Percentiles rank a stretch among this genome's conserved stretches.
These are phyloP conservation scores for Ustilago tritici DNA, from an alignment of 1,284 basidiomycete species.

Conservation along the genomic window DNA sequence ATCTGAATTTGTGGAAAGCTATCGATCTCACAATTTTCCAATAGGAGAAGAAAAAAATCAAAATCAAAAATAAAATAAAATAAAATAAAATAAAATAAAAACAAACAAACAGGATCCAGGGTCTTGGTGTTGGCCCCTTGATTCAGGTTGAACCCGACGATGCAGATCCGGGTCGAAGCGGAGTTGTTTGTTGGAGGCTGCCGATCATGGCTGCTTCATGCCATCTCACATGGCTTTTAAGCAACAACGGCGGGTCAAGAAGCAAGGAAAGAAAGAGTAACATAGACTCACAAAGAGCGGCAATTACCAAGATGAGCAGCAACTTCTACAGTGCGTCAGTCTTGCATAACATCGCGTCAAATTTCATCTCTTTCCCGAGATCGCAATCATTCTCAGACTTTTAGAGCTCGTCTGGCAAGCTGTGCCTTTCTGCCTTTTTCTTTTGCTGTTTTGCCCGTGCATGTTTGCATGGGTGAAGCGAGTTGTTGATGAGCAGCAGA, in stretches of 20 bases:
- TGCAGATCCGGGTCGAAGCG: neutral
- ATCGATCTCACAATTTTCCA: neutral
- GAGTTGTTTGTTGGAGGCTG: neutral
- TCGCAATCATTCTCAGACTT: neutral
- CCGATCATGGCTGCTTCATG: neutral
- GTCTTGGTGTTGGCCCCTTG: neutral
- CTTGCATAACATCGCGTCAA: slow-evolving; percentile 13
- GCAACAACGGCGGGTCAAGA: slow-evolving; percentile 12
- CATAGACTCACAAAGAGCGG: neutral
- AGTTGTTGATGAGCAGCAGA: slow-evolving; percentile 3
- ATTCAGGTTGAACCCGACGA: neutral
- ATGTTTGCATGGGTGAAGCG: neutral
- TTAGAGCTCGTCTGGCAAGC: neutral
- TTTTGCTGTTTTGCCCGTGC: neutral
- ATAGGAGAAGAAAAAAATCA: neutral
- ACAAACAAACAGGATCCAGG: slow-evolving; percentile 6
- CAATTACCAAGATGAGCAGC: neutral
- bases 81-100: slow-evolving; percentile 1
- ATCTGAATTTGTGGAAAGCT: neutral
- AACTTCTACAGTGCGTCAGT: slow-evolving; percentile 41
- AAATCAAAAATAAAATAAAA: neutral
- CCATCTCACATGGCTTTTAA: neutral
- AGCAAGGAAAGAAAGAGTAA: neutral
- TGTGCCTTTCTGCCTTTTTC: neutral
- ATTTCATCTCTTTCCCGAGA: slow-evolving; percentile 5